Conservation (phyloP, 176 grass and related monocot species). For the Pharus latifolius region DNA sequence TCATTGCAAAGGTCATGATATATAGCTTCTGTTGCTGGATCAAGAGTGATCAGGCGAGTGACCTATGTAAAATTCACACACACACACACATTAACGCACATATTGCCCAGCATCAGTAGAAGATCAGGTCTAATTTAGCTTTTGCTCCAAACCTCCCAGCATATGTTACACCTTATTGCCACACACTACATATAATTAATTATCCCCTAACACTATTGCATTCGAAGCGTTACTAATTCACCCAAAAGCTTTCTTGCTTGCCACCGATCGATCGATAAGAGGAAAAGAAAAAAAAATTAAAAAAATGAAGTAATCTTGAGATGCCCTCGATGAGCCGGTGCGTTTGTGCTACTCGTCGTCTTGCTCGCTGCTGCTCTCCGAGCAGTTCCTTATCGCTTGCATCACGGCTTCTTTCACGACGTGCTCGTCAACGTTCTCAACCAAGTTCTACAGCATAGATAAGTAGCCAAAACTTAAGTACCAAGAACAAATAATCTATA, state of each 20-base stretch:
- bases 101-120: background rate
- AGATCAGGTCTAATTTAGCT: background rate
- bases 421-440: slow-evolving; percentile 50
- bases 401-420: slow-evolving; percentile 77
- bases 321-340: background rate
- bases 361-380: slow-evolving; percentile 20
- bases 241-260: background rate
- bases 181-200: background rate
- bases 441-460: slow-evolving; percentile 34
- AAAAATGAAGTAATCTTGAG: background rate
- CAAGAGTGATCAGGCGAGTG: no score
- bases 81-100: background rate
- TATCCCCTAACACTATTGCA: slow-evolving; percentile 14
- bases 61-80: no score
- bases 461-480: no score
- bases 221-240: background rate
- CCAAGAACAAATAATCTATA: no score
- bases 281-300: background rate
- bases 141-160: slow-evolving; percentile 11
- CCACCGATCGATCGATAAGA: background rate
- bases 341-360: slow-evolving; percentile 1
- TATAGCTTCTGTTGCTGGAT: no score
- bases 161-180: background rate
- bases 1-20: no score
- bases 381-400: slow-evolving; percentile 59